These are phyloP conservation scores for Diplodia sapinea DNA, from an alignment of 2,329 filamentous ascomycete genomes.

Conservation along the genomic window DNA sequence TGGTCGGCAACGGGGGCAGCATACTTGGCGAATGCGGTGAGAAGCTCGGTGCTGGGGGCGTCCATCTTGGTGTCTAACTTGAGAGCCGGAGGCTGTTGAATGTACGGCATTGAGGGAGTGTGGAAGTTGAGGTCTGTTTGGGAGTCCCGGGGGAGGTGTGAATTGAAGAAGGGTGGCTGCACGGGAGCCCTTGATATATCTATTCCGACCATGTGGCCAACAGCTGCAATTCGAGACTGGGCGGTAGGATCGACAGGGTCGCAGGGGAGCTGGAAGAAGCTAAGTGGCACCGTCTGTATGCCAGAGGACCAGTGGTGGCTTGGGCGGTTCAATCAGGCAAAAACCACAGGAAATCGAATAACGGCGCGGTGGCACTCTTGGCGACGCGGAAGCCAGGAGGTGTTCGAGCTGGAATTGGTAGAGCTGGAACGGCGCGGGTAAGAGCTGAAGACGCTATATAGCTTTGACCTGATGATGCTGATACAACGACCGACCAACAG, in stretches of 20 bases:
- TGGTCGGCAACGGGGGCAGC: slow-evolving; percentile 35
- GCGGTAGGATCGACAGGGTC: slow-evolving; percentile 30
- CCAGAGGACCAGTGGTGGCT: slow-evolving; percentile 19
- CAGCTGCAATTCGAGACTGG: slow-evolving; percentile 21
- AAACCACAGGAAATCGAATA: slow-evolving; percentile 16
- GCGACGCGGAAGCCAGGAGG: slow-evolving; percentile 24
- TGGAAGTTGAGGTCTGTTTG: background rate
- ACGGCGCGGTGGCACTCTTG: slow-evolving; percentile 28
- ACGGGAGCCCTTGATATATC: slow-evolving; percentile 21
- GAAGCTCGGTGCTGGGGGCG: slow-evolving; percentile 51
- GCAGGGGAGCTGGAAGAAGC: slow-evolving; percentile 18
- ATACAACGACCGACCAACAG: background rate
- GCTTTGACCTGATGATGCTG: slow-evolving; percentile 9
- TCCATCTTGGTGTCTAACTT: slow-evolving; percentile 41
- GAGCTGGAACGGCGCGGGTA: background rate
- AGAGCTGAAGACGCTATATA: slow-evolving; percentile 18
- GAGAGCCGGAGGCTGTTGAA: background rate
- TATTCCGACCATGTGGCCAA: slow-evolving; percentile 25
- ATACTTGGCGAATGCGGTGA: slow-evolving; percentile 56
- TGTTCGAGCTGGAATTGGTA: background rate
- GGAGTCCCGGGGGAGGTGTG: background rate
- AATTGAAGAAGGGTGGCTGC: background rate
- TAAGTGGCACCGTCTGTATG: slow-evolving; percentile 23
- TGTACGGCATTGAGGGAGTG: slow-evolving; percentile 5
- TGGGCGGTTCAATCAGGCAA: slow-evolving; percentile 11